Evolutionary conservation across 106 monocot species (phyloP).

Genomic region (Dendrobium officinale): DNA sequence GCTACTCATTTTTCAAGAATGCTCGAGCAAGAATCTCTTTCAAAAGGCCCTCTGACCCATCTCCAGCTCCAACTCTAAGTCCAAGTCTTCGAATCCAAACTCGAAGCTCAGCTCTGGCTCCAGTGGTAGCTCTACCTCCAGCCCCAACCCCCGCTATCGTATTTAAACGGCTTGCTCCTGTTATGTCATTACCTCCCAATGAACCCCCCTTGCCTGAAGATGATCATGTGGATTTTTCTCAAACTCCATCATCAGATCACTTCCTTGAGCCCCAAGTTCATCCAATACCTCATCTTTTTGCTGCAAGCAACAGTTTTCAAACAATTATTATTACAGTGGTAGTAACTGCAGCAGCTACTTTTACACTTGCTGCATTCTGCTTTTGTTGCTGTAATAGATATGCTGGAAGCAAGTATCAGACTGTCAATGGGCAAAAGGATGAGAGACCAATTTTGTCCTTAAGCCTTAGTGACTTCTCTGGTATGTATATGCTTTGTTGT

Average conservation of each 20-base stretch:
- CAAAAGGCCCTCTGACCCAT: slow-evolving; percentile 9
- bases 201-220: slow-evolving; percentile 7
- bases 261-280: not conserved
- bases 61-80: not conserved
- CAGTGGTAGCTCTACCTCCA: not conserved
- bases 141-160: not conserved
- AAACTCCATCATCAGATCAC: slow-evolving; percentile 5
- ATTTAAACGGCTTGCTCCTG: slow-evolving; percentile 1
- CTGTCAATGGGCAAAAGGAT: slow-evolving; percentile 24
- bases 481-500: slow-evolving; percentile 15
- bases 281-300: slow-evolving; percentile 6
- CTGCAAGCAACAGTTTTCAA: not conserved
- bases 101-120: not conserved
- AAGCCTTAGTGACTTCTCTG: slow-evolving; percentile 44
- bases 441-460: slow-evolving; percentile 46
- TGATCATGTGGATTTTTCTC: not conserved
- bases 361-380: slow-evolving; percentile 20
- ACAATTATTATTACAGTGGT: slow-evolving; percentile 26
- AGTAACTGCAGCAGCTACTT: slow-evolving; percentile 24
- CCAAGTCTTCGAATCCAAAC: not conserved
- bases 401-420: slow-evolving; percentile 8
- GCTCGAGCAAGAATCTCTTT: slow-evolving; percentile 11
- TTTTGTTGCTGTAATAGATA: slow-evolving; percentile 28
- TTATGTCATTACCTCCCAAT: not conserved
- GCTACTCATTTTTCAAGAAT: slow-evolving; percentile 10